These are phyloP conservation scores for Alloascoidea hylecoeti DNA, from an alignment of 805 yeast genomes.

Conservation along the genomic window DNA sequence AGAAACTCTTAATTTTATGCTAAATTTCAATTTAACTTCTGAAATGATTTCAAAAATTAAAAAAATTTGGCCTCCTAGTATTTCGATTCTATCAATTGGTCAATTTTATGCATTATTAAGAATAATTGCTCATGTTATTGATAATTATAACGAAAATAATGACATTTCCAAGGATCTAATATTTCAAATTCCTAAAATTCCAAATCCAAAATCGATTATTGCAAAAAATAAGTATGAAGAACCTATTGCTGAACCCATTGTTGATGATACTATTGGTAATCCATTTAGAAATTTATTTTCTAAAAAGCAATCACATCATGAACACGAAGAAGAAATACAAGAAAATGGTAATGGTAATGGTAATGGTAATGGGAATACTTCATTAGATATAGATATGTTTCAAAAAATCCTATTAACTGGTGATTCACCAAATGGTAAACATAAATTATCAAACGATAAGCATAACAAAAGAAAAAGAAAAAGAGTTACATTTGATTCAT, in stretches of 20 bases:
- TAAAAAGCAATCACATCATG: too few relatives aligned
- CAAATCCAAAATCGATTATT: constrained; percentile 69
- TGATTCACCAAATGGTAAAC: constrained; percentile 31
- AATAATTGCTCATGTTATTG: constrained; percentile 53
- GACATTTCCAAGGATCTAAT: constrained; percentile 28
- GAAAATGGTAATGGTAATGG: constrained; percentile 13
- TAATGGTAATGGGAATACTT: background rate
- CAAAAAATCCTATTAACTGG: constrained; percentile 79
- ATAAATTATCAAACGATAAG: background rate
- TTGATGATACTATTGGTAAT: background rate
- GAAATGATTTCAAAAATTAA: background rate
- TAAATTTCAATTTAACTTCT: background rate
- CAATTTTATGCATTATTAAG: constrained; percentile 84
- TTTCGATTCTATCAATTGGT: constrained; percentile 58
- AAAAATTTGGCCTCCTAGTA: background rate
- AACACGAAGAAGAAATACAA: constrained; percentile 21
- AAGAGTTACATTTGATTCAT: constrained; percentile 5
- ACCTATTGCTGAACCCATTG: background rate
- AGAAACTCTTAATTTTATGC: background rate
- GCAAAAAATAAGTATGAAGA: constrained; percentile 31
- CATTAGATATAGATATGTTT: constrained; percentile 71
- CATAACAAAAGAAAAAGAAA: background rate
- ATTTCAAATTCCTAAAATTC: constrained; percentile 43
- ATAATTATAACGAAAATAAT: constrained; percentile 18
- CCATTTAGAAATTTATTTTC: too few relatives aligned